Evolutionary conservation across 2,329 filamentous ascomycete species (phyloP).

Genomic region (Fusarium sp.): DNA sequence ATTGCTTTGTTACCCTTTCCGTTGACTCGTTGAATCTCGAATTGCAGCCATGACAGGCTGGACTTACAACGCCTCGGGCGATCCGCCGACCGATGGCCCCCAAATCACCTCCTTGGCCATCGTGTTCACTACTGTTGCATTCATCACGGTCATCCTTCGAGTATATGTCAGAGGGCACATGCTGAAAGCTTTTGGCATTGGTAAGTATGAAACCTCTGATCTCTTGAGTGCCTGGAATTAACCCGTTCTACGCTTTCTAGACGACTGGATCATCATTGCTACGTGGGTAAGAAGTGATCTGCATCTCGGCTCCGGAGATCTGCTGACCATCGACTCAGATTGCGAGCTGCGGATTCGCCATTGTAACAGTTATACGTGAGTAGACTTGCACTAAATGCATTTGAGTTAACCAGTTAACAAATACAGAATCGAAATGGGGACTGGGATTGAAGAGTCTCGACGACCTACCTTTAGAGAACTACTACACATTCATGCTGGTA

Average conservation of each 20-base stretch:
- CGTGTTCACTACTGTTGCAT: conserved; percentile 22
- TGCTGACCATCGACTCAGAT: conserved; percentile 39
- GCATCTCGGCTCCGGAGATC: conserved; percentile 2
- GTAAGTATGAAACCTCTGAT: conserved; percentile 1
- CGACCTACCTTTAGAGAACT: conserved; percentile 57
- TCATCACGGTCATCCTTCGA: conserved; percentile 17
- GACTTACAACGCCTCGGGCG: conserved; percentile 28
- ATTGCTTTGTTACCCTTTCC: not conserved
- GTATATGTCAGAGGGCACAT: conserved; percentile 31
- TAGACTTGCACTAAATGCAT: not conserved
- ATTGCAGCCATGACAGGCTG: conserved; percentile 30
- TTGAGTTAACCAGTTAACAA: not conserved
- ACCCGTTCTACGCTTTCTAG: conserved; percentile 11
- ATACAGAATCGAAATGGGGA: conserved; percentile 61
- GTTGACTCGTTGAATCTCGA: not conserved
- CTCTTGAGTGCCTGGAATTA: not conserved
- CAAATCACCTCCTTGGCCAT: conserved; percentile 25
- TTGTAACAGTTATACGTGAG: conserved; percentile 57
- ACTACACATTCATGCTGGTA: conserved; percentile 52
- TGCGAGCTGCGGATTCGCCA: conserved; percentile 54
- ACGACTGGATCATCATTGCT: conserved; percentile 40
- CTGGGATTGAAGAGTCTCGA: conserved; percentile 55
- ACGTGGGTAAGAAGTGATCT: conserved; percentile 30
- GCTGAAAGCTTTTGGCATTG: conserved; percentile 35
- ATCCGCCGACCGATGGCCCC: conserved; percentile 29